Evolutionary conservation across 257 asterid species (phyloP).

Genomic region (Verbascum thapsus): DNA sequence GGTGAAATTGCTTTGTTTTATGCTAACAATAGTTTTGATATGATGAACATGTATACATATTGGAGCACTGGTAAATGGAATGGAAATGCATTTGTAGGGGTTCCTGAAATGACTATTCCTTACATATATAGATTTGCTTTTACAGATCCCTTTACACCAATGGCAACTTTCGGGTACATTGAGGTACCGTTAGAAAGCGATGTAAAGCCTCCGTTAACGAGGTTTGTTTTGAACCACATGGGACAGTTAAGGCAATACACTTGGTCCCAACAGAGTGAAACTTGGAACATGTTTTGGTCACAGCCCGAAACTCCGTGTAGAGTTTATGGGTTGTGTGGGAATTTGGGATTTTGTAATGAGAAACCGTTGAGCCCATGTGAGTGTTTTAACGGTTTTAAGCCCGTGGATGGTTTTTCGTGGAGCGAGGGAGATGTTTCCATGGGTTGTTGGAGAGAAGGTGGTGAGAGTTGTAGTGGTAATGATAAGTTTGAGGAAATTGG

Average conservation of each 20-base stretch:
- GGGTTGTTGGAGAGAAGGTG: constrained; percentile 55
- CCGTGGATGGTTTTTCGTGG: constrained; percentile 55
- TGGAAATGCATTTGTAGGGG: constrained; percentile 62
- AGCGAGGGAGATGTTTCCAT: constrained; percentile 60
- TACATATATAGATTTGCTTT: constrained; percentile 66
- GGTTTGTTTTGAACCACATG: constrained; percentile 58
- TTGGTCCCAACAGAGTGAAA: constrained; percentile 64
- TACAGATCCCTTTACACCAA: constrained; percentile 54
- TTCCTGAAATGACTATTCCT: constrained; percentile 76
- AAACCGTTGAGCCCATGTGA: constrained; percentile 51
- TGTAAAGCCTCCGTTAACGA: constrained; percentile 59
- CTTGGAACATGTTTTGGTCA: constrained; percentile 79
- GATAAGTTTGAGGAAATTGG: constrained; percentile 72
- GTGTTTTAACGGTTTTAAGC: constrained; percentile 62
- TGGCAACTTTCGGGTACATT: constrained; percentile 69
- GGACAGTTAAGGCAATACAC: constrained; percentile 75
- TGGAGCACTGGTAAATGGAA: constrained; percentile 84
- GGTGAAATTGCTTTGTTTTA: constrained; percentile 74
- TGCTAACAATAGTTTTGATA: constrained; percentile 23
- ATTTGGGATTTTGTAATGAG: constrained; percentile 62
- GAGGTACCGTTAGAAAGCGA: constrained; percentile 63
- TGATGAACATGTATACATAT: constrained; percentile 37
- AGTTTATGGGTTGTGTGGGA: constrained; percentile 70
- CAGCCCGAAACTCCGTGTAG: constrained; percentile 69
- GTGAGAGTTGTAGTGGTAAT: constrained; percentile 40